Evolutionary conservation across 495 filamentous ascomycete genomes (phyloP).

Genomic region (Penicillium lividum): DNA sequence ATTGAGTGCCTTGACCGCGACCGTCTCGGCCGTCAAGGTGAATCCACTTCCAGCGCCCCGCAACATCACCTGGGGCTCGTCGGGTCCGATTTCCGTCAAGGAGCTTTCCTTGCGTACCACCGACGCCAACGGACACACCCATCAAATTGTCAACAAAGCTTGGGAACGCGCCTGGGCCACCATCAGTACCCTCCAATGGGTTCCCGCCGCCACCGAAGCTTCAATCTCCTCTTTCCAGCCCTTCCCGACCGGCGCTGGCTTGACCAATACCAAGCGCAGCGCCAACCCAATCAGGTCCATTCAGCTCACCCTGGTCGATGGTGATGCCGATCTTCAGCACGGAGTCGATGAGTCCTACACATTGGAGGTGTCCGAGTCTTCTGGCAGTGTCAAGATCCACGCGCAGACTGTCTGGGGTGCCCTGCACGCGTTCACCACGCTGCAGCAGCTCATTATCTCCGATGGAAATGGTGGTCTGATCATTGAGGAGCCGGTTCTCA

Average conservation of each 20-base stretch:
- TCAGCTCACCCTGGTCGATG: constrained; percentile 44
- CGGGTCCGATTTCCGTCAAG: constrained; percentile 47
- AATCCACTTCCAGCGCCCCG: constrained; percentile 58
- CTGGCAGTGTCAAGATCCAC: constrained; percentile 43
- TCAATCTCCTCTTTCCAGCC: constrained; percentile 47
- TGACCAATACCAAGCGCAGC: constrained; percentile 44
- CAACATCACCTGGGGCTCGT: constrained; percentile 54
- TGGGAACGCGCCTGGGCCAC: constrained; percentile 51
- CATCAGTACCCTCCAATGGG: constrained; percentile 52
- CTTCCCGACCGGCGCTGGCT: constrained; percentile 45
- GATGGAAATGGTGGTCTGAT: constrained; percentile 46
- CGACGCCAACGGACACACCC: constrained; percentile 25
- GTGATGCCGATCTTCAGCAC: constrained; percentile 47
- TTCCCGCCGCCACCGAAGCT: constrained; percentile 51
- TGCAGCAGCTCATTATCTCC: constrained; percentile 54
- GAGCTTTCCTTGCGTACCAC: constrained; percentile 26
- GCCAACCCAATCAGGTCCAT: constrained; percentile 30
- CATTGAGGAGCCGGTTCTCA: constrained; percentile 51
- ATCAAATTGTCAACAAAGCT: constrained; percentile 34
- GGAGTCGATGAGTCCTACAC: constrained; percentile 61
- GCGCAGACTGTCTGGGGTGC: constrained; percentile 54
- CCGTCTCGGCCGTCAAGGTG: constrained; percentile 46
- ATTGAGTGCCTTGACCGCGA: constrained; percentile 27
- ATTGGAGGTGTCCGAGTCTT: constrained; percentile 40
- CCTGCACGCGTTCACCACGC: constrained; percentile 61